Conservation (phyloP, 1,284 basidiomycete genomes). For the Austroboletus novae-zelandiae region DNA sequence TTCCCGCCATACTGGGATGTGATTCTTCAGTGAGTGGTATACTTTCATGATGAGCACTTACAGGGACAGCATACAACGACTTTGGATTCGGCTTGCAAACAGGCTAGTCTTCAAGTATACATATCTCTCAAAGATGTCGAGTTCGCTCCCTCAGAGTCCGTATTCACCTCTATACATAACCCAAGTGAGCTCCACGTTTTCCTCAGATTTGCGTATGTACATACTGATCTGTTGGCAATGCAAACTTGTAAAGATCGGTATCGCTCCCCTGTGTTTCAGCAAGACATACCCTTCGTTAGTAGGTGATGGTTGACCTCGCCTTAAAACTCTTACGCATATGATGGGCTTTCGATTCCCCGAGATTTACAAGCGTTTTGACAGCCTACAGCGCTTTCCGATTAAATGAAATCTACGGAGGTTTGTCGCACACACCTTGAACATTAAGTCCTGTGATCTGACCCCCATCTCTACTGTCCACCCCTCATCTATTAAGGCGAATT, state of each 20-base stretch:
- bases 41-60: background rate
- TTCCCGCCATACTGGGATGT: slow-evolving; percentile 59
- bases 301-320: too few species aligned
- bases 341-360: too few species aligned
- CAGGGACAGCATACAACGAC: slow-evolving; percentile 58
- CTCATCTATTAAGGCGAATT: too few species aligned
- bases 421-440: slow-evolving; percentile 1
- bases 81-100: slow-evolving; percentile 71
- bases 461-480: too few species aligned
- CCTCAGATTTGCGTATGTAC: slow-evolving; percentile 19
- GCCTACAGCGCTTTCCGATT: background rate
- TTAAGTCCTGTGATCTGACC: slow-evolving; percentile 5
- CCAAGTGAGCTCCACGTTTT: background rate
- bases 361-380: background rate
- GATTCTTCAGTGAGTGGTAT: background rate
- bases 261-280: slow-evolving; percentile 45
- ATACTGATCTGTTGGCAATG: slow-evolving; percentile 60
- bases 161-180: slow-evolving; percentile 61
- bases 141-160: slow-evolving; percentile 71
- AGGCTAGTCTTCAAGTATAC: slow-evolving; percentile 65
- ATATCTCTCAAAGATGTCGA: slow-evolving; percentile 53
- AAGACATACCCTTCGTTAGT: background rate
- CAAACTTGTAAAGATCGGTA: slow-evolving; percentile 57
- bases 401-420: background rate
- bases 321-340: background rate